Conservation (phyloP, 2,329 filamentous ascomycete species). For the Hypoxylon sp. region DNA sequence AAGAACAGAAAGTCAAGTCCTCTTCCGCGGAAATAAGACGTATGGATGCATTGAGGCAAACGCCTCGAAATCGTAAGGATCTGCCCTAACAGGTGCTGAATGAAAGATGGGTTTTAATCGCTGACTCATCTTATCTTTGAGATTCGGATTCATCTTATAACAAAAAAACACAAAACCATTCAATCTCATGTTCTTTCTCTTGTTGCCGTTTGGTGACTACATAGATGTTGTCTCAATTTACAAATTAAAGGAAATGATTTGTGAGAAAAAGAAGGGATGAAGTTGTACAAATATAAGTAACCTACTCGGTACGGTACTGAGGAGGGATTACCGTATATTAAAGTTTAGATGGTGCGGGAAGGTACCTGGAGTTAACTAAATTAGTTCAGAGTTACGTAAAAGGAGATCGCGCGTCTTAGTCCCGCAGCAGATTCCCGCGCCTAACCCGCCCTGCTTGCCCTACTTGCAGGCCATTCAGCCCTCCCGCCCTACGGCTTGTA, state of each 20-base stretch:
- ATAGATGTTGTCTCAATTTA: background rate
- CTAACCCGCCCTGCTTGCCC: constrained; percentile 8
- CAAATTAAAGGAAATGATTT: background rate
- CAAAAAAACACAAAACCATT: background rate
- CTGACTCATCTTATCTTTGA: constrained; percentile 1
- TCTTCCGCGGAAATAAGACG: no score
- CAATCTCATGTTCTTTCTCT: background rate
- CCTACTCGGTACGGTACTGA: background rate
- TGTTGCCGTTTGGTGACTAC: background rate
- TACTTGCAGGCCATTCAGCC: constrained; percentile 28
- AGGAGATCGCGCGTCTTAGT: constrained; percentile 19
- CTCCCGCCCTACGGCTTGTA: constrained; percentile 29
- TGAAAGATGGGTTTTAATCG: background rate
- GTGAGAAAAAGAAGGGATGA: background rate
- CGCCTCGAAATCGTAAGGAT: no score
- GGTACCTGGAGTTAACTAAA: background rate
- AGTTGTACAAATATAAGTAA: background rate
- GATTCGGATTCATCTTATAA: background rate
- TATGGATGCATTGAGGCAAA: no score
- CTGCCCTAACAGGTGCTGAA: no score
- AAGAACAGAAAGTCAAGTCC: no score
- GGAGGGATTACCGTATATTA: background rate
- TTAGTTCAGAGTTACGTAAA: constrained; percentile 17
- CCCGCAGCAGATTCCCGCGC: constrained; percentile 26
- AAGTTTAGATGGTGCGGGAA: background rate